Evolutionary conservation across 2,329 filamentous ascomycete genomes (phyloP), one percentile per base, ranked within the genome.

Genomic region (Shiraia bambusicola): DNA sequence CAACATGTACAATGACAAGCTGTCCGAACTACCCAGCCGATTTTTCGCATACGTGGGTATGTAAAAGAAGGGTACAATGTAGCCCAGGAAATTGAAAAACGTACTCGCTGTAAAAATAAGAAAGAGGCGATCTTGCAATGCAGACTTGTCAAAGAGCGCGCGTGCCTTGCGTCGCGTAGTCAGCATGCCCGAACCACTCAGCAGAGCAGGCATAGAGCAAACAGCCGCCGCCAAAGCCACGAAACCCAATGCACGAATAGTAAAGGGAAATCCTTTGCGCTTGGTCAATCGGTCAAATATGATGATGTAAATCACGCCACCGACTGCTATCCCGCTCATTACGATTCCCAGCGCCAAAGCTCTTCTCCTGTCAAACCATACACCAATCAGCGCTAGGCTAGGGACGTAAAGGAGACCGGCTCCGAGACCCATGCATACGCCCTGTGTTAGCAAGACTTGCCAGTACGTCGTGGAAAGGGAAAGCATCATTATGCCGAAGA

Each of bases 401-500:
- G 66, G 66, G 6, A 69, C 63, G 31, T 69, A 69, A 3, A 69
- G 33, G 24, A 69, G 37, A 0, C 66, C 66, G 0, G 66, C 65
- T 1, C 66, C 66, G 3, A 65, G 27, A 0, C 66, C 66, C 64
- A 69, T 76, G 56, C 76, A 80, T 4, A 81, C 63, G 1, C 75
- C 76, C 49, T 82, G 79, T 0, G 76, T 69, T 3, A 81, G 71
- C 29, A 80, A 64, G 38, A 79, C 73, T 42, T 80, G 77, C 59
- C 77, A 80, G 50, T 78, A 80, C 37, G 74, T 51, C 3, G 69
- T 76, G 33, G 69, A 81, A 49, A 84, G 59, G 15, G 74, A 78
- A 1, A 79, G 70, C 79, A 83, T 82, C 78, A 85, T 83, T 9
- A 84, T 63, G 3, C 79, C 77, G 38, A 84, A 77, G 3, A 84